Conservation (phyloP, 1,139 yeast species). For the Suhomyces kunorum region DNA sequence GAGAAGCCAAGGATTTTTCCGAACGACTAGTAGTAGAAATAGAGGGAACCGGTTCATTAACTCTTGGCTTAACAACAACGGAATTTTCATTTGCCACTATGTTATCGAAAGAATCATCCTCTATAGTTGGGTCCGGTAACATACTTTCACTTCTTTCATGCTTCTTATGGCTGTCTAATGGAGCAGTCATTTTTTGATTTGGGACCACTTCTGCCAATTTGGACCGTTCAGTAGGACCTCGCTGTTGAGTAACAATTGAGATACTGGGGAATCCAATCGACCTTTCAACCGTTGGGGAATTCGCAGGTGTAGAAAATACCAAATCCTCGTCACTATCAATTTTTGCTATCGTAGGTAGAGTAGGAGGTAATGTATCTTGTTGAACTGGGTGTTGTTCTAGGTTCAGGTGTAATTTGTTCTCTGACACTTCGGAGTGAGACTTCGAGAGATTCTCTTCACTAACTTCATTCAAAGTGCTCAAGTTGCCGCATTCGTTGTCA, state of each 20-base stretch:
- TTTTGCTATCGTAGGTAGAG: background rate
- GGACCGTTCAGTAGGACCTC: too few species aligned
- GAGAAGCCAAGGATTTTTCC: background rate
- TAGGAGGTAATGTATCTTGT: background rate
- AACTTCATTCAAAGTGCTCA: slow-evolving; percentile 17
- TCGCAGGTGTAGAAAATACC: slow-evolving; percentile 6
- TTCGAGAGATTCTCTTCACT: slow-evolving; percentile 15
- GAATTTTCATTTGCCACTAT: slow-evolving; percentile 1
- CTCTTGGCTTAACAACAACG: slow-evolving; percentile 1
- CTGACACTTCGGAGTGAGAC: slow-evolving; percentile 2
- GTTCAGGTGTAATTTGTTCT: background rate
- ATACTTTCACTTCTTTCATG: slow-evolving; percentile 14
- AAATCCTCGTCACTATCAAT: slow-evolving; percentile 7
- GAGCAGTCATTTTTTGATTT: too few species aligned
- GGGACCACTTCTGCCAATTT: too few species aligned
- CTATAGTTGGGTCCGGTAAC: slow-evolving; percentile 21
- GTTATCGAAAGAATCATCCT: slow-evolving; percentile 9
- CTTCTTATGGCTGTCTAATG: too few species aligned
- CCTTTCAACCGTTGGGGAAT: slow-evolving; percentile 6
- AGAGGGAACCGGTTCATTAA: background rate
- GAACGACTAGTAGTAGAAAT: background rate
- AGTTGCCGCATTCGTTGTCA: slow-evolving; percentile 11
- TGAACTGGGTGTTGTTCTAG: too few species aligned
- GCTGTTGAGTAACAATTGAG: too few species aligned
- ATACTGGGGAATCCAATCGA: background rate